Base-by-base conservation (phyloP, 768 basidiomycete species). In the Chlorophyllum brunneum region DNA sequence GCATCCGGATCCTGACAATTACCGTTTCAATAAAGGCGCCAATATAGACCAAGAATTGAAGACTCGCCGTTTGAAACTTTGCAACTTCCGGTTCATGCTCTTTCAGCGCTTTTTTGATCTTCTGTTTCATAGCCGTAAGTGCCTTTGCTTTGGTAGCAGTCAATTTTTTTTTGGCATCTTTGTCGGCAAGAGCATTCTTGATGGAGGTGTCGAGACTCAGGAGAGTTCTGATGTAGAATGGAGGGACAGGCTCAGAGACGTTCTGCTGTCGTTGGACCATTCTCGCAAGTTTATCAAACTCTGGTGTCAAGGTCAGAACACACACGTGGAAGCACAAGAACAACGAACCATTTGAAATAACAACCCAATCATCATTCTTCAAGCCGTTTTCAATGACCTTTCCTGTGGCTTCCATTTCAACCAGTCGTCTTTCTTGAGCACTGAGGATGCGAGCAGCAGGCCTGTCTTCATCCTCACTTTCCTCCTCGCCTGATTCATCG, bases 41-140 rank as follows among this genome's bases (percentile, higher is more conserved):
- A 16, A 31, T n/a, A 5, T 15, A 20, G 34, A 23, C 26, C 5
- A 16, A 13, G 11, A 36, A 13, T n/a, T n/a, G 36, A 42, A 23
- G 7, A 64, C 80, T 58, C 61, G 93, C 94, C 66, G 81, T 78
- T 63, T 88, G 86, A 71, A 84, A 98, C 54, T 80, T 80, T 64
- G 83, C 83, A 36, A 95, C 68, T 58, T 91, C 86, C 9, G 67
- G 69, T 70, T 98, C 97, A 64, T 91, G 80, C 66, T 98, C 97
- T 68, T 94, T 95, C 50, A 77, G 61, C 8, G 87, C 79, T 73
- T 95, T 98, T 74, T 89, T 95, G 50, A 98, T 78, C 68, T 95
- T 97, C 71, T 98, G 95, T 72, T 95, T 98, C 85, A 98, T 88
- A n/a, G 89, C 88, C 47, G 92, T 98, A 58, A 98, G 78, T 2